Base-by-base conservation (phyloP, 768 basidiomycete genomes). In the Boletus bicolor region DNA sequence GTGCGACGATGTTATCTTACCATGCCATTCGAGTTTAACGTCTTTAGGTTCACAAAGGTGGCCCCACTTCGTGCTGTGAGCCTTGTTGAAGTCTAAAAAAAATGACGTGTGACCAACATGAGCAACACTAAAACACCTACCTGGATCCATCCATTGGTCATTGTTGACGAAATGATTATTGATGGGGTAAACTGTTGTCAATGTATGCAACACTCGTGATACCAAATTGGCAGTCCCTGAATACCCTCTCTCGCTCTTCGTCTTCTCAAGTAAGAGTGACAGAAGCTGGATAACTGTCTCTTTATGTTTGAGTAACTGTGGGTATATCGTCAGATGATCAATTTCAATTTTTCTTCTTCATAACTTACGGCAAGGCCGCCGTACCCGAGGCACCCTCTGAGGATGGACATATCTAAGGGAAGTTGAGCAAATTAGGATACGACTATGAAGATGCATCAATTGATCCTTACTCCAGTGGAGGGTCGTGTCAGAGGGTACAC, bases 211-310 rank as follows among this genome's bases (percentile, higher is more conserved):
- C 17, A 91, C 77, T 24, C 90, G 82, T 24, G 86, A 83, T 48
- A 96, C 77, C 49, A 98, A 70, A 41, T 88, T 82, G 2, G 89
- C 92, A 10, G 87, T 85, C 49, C 87, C 83, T 32, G 82, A 84
- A 69, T 91, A 98, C 10, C 93, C 92, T 55, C 93, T 84, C 75
- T 98, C 94, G 60, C 84, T 88, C 74, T 89, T 88, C 7, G 90
- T 88, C 64, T 85, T 88, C 41, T 92, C 87, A 17, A 89, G 76
- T 17, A 96, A 80, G 44, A 88, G 71, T 0, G 72, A 68, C 39
- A 95, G 60, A 14, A 96, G 73, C 10, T 76, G 73, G 11, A 93
- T 70, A 39, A 96, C 76, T 30, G 85, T 76, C 15, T 78, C 71
- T 68, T 83, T 87, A 70, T 94, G 79, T 57, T 82, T 80, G 30